phyloP scores from a whole-genome alignment of 2,329 filamentous ascomycete genomes.

The Colletotrichum endophyticum region DNA sequence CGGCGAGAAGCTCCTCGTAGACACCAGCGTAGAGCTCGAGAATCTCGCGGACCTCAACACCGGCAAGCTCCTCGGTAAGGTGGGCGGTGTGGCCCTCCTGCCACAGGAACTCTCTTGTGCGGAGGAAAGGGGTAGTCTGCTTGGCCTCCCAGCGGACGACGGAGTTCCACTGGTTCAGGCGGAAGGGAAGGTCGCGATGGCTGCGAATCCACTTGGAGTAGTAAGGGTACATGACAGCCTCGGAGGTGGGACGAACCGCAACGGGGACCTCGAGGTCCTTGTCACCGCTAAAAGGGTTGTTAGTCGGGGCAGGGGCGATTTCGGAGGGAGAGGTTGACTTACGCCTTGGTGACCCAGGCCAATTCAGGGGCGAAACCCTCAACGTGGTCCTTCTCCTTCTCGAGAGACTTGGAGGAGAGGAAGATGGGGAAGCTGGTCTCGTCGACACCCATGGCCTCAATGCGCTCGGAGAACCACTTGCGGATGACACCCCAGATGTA shows the following conservation, averaged over 20 bases:
- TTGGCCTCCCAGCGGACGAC: constrained; percentile 95
- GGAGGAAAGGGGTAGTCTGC: constrained; percentile 84
- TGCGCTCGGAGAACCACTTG: constrained; percentile 73
- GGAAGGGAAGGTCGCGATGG: constrained; percentile 91
- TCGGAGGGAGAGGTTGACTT: constrained; percentile 35
- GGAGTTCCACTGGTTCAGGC: constrained; percentile 98
- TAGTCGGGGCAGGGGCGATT: background rate
- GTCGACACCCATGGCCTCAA: constrained; percentile 90
- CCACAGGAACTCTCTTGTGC: constrained; percentile 96
- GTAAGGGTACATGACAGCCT: constrained; percentile 92
- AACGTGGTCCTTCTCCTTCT: constrained; percentile 92
- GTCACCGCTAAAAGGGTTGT: constrained; percentile 68
- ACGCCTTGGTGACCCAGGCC: constrained; percentile 87
- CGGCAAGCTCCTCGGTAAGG: constrained; percentile 81
- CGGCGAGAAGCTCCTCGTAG: constrained; percentile 91
- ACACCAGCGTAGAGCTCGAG: constrained; percentile 91
- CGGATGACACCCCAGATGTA: constrained; percentile 71
- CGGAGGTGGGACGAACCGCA: constrained; percentile 71
- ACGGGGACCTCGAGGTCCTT: constrained; percentile 86
- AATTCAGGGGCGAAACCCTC: constrained; percentile 97
- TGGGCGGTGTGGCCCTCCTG: constrained; percentile 95
- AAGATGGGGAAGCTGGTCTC: constrained; percentile 98
- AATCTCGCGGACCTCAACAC: constrained; percentile 88
- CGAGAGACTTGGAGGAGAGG: constrained; percentile 86
- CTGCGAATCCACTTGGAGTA: constrained; percentile 97